Conservation (phyloP, 2,329 filamentous ascomycete species). For the Diaporthe ampelina region DNA sequence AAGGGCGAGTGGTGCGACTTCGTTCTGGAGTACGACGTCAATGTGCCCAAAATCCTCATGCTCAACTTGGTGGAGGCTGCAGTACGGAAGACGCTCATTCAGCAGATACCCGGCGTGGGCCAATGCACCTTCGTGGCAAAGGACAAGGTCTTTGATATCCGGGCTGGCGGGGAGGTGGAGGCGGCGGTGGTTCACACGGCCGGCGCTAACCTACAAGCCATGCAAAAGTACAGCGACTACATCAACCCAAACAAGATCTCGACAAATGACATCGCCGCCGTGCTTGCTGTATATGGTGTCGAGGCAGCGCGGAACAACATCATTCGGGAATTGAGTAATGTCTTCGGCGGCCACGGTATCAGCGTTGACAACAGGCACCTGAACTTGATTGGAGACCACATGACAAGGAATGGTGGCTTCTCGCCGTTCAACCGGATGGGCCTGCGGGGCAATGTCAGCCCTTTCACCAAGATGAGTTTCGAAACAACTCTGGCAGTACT, state of each 20-base stretch:
- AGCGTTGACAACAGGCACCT: slow-evolving; percentile 91
- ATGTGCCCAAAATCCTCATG: slow-evolving; percentile 92
- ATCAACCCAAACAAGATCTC: slow-evolving; percentile 89
- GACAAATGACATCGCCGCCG: slow-evolving; percentile 92
- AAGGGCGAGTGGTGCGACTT: slow-evolving; percentile 83
- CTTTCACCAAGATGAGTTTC: slow-evolving; percentile 99
- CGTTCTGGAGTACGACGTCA: slow-evolving; percentile 84
- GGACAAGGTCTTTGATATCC: slow-evolving; percentile 65
- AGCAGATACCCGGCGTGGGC: slow-evolving; percentile 84
- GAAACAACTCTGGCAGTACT: slow-evolving; percentile 96
- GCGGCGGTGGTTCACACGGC: slow-evolving; percentile 79
- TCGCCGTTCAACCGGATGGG: slow-evolving; percentile 94
- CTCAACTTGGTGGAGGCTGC: slow-evolving; percentile 89
- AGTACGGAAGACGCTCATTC: slow-evolving; percentile 83
- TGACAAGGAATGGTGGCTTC: slow-evolving; percentile 94
- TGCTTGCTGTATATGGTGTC: slow-evolving; percentile 89
- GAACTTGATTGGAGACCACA: slow-evolving; percentile 95
- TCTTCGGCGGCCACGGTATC: slow-evolving; percentile 94
- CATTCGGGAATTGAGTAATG: slow-evolving; percentile 84
- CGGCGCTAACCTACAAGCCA: slow-evolving; percentile 89
- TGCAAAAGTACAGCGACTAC: slow-evolving; percentile 88
- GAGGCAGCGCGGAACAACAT: slow-evolving; percentile 92
- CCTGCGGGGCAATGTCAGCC: slow-evolving; percentile 84
- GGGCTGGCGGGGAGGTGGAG: slow-evolving; percentile 62
- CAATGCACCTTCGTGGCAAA: slow-evolving; percentile 76